phyloP scores from a whole-genome alignment of 192 early-diverging fungal genomes.

The Ramicandelaber brevisporus region DNA sequence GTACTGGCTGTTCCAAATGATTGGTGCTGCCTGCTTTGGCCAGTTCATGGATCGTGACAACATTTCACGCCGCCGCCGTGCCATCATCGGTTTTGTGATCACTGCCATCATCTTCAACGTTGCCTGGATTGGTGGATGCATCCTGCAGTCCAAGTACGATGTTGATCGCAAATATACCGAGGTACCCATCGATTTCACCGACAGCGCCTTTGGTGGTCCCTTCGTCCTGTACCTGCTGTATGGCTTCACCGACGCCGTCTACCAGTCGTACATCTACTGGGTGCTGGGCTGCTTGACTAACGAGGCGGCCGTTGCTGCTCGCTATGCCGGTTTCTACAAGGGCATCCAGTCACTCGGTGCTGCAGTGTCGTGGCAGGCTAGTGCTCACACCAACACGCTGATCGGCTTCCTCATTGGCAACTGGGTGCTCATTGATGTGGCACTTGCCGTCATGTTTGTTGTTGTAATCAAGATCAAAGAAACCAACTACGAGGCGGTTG shows the following conservation, averaged over 20 bases:
- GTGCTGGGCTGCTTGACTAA: slow-evolving; percentile 65
- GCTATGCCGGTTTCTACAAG: slow-evolving; percentile 78
- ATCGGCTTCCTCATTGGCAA: slow-evolving; percentile 24
- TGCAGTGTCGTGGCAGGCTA: slow-evolving; percentile 44
- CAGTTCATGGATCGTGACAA: slow-evolving; percentile 29
- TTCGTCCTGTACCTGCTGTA: slow-evolving; percentile 47
- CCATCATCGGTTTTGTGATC: slow-evolving; percentile 21
- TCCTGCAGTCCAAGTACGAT: slow-evolving; percentile 25
- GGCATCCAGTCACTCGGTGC: slow-evolving; percentile 58
- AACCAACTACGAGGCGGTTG: slow-evolving; percentile 7
- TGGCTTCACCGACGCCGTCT: slow-evolving; percentile 58
- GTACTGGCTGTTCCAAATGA: slow-evolving; percentile 57
- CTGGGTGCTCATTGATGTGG: slow-evolving; percentile 22
- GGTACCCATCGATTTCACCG: slow-evolving; percentile 18
- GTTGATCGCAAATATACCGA: slow-evolving; percentile 5
- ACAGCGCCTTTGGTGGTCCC: slow-evolving; percentile 19
- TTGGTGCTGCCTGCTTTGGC: slow-evolving; percentile 32
- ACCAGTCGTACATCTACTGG: slow-evolving; percentile 66
- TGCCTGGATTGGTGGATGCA: slow-evolving; percentile 34
- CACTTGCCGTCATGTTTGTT: slow-evolving; percentile 19
- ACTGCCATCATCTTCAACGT: slow-evolving; percentile 16
- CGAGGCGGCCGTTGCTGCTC: slow-evolving; percentile 39
- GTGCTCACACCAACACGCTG: slow-evolving; percentile 19
- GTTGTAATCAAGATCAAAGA: slow-evolving; percentile 20
- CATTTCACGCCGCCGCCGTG: slow-evolving; percentile 26